phyloP scores from a whole-genome alignment of 768 basidiomycete species.

The Hydnomerulius pinastri region DNA sequence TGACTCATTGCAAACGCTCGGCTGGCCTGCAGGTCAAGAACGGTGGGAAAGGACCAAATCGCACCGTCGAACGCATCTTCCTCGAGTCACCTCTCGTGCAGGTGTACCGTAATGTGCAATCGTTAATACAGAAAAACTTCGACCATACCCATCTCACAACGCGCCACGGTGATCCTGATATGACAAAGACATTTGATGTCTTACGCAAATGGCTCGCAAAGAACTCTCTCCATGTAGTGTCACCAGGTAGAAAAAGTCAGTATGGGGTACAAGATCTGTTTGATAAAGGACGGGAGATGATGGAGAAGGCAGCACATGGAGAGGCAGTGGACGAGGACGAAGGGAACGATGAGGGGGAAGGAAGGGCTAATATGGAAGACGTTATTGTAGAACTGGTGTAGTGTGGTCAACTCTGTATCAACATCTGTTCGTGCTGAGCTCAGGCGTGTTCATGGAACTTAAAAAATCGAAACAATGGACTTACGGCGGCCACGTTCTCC shows the following conservation, averaged over 20 bases:
- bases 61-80: slow-evolving; percentile 31
- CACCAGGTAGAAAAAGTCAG: background rate
- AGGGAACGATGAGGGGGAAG: background rate
- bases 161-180: slow-evolving; percentile 28
- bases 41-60: slow-evolving; percentile 37
- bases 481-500: no score
- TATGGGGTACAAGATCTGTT: background rate
- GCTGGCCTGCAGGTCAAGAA: slow-evolving; percentile 40
- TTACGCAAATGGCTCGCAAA: background rate
- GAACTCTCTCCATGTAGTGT: background rate
- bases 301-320: background rate
- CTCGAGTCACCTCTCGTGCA: slow-evolving; percentile 37
- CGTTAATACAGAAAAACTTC: slow-evolving; percentile 14
- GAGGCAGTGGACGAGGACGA: background rate
- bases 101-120: slow-evolving; percentile 26
- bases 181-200: slow-evolving; percentile 25
- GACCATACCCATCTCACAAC: slow-evolving; percentile 24
- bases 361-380: no score
- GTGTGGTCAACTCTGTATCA: background rate
- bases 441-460: no score
- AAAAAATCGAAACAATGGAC: no score
- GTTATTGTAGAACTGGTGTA: background rate
- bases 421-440: no score
- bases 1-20: no score
- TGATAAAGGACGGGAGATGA: slow-evolving; percentile 1